Conservation (phyloP, 257 asterid species). For the Hygrophila difformis region DNA sequence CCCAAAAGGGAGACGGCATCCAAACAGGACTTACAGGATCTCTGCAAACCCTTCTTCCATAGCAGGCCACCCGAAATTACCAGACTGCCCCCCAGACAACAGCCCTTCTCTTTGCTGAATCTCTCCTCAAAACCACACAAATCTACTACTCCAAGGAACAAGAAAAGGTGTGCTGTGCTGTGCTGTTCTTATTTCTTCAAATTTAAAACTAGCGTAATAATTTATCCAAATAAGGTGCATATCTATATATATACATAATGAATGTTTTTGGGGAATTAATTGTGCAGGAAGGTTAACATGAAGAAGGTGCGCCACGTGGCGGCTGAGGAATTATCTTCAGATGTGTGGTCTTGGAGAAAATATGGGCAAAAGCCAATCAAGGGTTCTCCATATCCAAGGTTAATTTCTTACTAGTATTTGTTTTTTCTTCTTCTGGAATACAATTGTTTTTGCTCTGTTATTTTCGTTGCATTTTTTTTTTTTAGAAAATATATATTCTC, state of each 20-base stretch:
- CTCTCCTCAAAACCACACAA: conserved; percentile 4
- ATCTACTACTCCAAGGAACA: conserved; percentile 15
- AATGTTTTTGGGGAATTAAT: no score
- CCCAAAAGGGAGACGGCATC: conserved; percentile 1
- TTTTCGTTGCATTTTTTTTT: no score
- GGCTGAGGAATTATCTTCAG: conserved; percentile 21
- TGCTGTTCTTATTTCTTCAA: no score
- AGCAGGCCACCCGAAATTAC: no score
- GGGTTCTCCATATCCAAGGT: conserved; percentile 40
- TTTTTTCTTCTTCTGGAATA: background rate
- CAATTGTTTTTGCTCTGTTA: no score
- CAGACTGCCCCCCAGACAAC: background rate
- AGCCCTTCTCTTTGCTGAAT: background rate
- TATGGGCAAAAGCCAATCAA: conserved; percentile 40
- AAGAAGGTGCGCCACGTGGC: conserved; percentile 22
- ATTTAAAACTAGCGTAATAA: no score
- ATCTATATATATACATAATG: no score
- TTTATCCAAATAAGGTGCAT: no score
- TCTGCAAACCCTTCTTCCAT: conserved; percentile 21
- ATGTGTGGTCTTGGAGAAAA: conserved; percentile 36
- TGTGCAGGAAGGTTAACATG: conserved; percentile 24
- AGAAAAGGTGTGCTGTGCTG: conserved; percentile 8
- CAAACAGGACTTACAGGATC: conserved; percentile 16
- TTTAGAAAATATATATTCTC: no score
- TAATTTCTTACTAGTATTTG: background rate